Evolutionary conservation across 768 basidiomycete species (phyloP), one percentile per base, ranked within the genome.

Genomic region (Tulasnella sp.): DNA sequence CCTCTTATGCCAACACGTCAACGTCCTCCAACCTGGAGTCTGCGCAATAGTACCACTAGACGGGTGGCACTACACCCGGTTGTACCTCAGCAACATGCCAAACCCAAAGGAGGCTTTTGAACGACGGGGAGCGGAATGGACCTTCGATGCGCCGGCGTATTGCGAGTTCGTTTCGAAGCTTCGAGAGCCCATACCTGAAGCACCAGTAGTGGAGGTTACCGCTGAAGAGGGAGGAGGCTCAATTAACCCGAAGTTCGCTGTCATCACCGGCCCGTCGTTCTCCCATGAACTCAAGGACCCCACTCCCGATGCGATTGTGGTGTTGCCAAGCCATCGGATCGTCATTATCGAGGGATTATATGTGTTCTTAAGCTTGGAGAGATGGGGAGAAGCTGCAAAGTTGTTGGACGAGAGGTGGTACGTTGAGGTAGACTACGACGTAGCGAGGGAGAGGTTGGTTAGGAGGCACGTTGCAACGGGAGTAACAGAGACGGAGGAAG

Each of bases 331-430:
- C 42, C 92, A 97, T 82, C 91, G 93, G 19, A 89, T 98, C 77
- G 88, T 98, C 62, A 84, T 98, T 80, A 89, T 98, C 81, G 97
- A 98, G 85, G 96, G 97, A 0, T 85, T 98, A n/a, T 98, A 98
- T 84, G 88, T 91, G 2, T 90, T 95, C 82, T 88, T 98, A 39
- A 87, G 90, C n/a, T 85, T 91, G 34, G 86, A 89, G 0, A 92
- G 93, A 0, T 98, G 97, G 97, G 84, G 83, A 1, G 87, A 89
- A 19, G 94, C 92, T 0, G 89, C 90, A 0, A 83, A 85, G 24
- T 83, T 90, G 77, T 86, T 97, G 80, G 93, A 97, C 83, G 93
- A 96, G 82, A 87, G 94, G 14, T 93, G 94, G 89, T 92, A 91
- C 86, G 85, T 98, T 39, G 86, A 90, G 16, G 86, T 92, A 16